Percentiles rank a stretch among this genome's conserved stretches.
Evolutionary conservation across 2,329 filamentous ascomycete genomes (phyloP).

Genomic region (Shiraia bambusicola): DNA sequence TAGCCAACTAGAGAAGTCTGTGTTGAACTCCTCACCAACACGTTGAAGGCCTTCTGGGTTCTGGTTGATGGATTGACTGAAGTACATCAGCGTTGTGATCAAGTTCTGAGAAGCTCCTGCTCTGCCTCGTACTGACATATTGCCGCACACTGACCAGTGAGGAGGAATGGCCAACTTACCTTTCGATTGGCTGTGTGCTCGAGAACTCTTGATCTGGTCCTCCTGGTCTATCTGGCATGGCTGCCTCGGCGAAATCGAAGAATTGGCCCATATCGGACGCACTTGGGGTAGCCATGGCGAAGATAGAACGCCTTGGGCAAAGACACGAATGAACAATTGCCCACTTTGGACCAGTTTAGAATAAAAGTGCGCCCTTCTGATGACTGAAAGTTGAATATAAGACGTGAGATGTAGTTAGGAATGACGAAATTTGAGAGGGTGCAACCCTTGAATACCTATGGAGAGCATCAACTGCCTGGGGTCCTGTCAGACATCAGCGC

Average conservation of each 20-base stretch:
- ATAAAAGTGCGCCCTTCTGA: constrained; percentile 20
- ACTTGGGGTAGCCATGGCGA: constrained; percentile 32
- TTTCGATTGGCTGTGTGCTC: constrained; percentile 8
- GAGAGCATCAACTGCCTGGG: background rate
- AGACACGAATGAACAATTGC: constrained; percentile 1
- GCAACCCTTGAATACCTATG: constrained; percentile 3
- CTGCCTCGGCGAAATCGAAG: constrained; percentile 45
- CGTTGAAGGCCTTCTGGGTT: constrained; percentile 4
- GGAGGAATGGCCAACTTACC: constrained; percentile 11
- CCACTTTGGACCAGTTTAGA: constrained; percentile 1
- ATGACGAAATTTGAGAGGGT: background rate
- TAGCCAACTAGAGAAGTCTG: constrained; percentile 50
- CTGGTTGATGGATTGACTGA: constrained; percentile 2
- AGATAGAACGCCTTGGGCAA: constrained; percentile 5
- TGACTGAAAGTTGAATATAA: constrained; percentile 17
- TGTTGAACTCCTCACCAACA: constrained; percentile 35
- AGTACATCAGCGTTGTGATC: constrained; percentile 7
- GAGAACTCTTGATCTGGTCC: constrained; percentile 5
- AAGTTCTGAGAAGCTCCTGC: background rate
- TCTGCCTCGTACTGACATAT: background rate
- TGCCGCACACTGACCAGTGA: background rate
- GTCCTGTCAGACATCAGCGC: too few relatives aligned
- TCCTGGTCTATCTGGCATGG: constrained; percentile 29
- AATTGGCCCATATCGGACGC: constrained; percentile 39
- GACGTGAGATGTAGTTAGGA: constrained; percentile 16